phyloP scores from a whole-genome alignment of 2,329 filamentous ascomycete genomes.

The Trichoderma koningii region DNA sequence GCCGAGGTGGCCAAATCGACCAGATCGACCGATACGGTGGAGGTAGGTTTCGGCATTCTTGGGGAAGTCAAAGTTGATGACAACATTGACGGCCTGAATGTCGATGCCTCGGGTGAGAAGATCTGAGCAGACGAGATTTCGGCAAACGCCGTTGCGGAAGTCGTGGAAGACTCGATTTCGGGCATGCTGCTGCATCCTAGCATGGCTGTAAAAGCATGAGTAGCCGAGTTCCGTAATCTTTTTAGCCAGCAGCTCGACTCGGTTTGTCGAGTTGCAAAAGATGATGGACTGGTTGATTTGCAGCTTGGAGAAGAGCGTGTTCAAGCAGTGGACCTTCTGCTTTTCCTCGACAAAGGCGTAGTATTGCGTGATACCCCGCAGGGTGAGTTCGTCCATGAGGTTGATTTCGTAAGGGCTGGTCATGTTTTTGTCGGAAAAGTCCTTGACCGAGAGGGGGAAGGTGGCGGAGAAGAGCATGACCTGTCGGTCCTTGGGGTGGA shows the following conservation, averaged over 20 bases:
- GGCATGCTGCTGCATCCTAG: constrained; percentile 94
- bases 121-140: constrained; percentile 97
- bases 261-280: constrained; percentile 99
- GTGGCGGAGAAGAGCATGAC: constrained; percentile 99
- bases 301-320: constrained; percentile 97
- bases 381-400: constrained; percentile 97
- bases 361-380: constrained; percentile 97
- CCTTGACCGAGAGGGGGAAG: constrained; percentile 94
- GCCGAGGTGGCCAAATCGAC: constrained; percentile 94
- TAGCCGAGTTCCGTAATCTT: constrained; percentile 99
- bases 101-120: constrained; percentile 97
- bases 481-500: constrained; percentile 95
- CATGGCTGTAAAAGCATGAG: constrained; percentile 99
- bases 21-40: constrained; percentile 96
- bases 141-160: constrained; percentile 87
- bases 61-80: constrained; percentile 99
- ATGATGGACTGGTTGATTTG: constrained; percentile 99
- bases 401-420: constrained; percentile 96
- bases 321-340: constrained; percentile 97
- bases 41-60: constrained; percentile 99
- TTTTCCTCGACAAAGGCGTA: constrained; percentile 99
- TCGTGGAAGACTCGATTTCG: constrained; percentile 99
- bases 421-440: constrained; percentile 99
- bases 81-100: constrained; percentile 98
- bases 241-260: constrained; percentile 95